These are phyloP conservation scores for Ruellia speciosa DNA, from an alignment of 305 asterid genomes.

Conservation along the genomic window DNA sequence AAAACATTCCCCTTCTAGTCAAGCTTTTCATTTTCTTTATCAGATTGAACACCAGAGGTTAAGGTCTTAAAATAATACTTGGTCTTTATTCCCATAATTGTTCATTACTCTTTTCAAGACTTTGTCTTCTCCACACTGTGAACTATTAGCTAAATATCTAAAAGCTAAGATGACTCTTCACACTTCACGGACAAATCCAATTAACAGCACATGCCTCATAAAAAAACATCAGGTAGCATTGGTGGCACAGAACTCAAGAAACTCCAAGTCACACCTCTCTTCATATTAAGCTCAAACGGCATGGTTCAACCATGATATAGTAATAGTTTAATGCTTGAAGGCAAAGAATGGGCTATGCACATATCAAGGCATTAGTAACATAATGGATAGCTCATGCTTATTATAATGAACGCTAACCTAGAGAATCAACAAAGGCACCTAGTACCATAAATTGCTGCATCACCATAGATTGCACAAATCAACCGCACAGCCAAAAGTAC, in stretches of 20 bases:
- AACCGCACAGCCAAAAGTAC: not conserved
- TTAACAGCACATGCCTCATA: not conserved
- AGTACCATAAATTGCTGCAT: not conserved
- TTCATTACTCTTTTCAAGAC: not conserved
- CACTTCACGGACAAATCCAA: not conserved
- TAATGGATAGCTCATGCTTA: not conserved
- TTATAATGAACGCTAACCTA: not conserved
- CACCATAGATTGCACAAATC: not conserved
- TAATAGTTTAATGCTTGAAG: no score
- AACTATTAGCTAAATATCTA: not conserved
- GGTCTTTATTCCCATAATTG: not conserved
- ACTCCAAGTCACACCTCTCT: no score
- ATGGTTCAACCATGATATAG: no score
- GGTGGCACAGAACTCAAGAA: not conserved
- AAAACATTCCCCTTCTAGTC: not conserved
- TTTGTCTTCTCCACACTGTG: not conserved
- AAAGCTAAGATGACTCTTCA: not conserved
- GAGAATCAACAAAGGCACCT: no score
- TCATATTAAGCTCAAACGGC: no score
- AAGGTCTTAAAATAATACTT: not conserved
- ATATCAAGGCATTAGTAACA: no score
- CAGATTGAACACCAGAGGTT: not conserved
- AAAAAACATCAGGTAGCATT: not conserved
- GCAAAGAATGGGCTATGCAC: no score
- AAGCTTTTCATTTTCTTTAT: conserved; percentile 1